Conservation (phyloP, 495 filamentous ascomycete genomes). For the Penicillium pulvis region DNA sequence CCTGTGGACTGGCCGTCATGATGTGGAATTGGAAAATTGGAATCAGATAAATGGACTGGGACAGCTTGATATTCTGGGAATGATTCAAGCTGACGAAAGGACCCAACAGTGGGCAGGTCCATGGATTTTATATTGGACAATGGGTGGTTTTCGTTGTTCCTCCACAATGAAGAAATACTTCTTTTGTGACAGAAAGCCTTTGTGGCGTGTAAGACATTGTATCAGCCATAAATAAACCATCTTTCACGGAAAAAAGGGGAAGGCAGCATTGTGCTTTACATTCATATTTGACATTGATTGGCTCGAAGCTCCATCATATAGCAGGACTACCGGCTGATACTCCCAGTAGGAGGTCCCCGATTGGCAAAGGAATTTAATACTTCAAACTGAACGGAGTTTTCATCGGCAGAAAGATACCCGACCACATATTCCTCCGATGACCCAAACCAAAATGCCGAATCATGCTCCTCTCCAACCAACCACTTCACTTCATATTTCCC, state of each 20-base stretch:
- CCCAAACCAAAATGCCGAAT: slow-evolving; percentile 44
- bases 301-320: background rate
- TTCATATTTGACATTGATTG: background rate
- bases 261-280: background rate
- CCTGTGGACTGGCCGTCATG: background rate
- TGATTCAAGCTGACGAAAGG: too few relatives aligned
- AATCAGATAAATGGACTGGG: too few relatives aligned
- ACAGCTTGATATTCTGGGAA: too few relatives aligned
- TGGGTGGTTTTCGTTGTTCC: too few relatives aligned
- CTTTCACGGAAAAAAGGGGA: background rate
- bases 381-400: slow-evolving; percentile 31
- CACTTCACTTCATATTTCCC: slow-evolving; percentile 47
- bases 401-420: slow-evolving; percentile 35
- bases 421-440: slow-evolving; percentile 45
- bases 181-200: background rate
- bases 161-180: background rate
- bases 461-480: slow-evolving; percentile 23
- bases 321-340: slow-evolving; percentile 14
- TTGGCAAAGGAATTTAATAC: slow-evolving; percentile 34
- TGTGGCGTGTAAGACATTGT: background rate
- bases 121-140: too few relatives aligned
- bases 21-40: background rate
- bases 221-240: background rate
- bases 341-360: slow-evolving; percentile 22
- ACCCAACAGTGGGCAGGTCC: too few relatives aligned